A percentile compares a stretch with the other conserved stretches of the same genome.
Conservation (phyloP, 768 basidiomycete genomes). For the Cystoderma amianthinum region DNA sequence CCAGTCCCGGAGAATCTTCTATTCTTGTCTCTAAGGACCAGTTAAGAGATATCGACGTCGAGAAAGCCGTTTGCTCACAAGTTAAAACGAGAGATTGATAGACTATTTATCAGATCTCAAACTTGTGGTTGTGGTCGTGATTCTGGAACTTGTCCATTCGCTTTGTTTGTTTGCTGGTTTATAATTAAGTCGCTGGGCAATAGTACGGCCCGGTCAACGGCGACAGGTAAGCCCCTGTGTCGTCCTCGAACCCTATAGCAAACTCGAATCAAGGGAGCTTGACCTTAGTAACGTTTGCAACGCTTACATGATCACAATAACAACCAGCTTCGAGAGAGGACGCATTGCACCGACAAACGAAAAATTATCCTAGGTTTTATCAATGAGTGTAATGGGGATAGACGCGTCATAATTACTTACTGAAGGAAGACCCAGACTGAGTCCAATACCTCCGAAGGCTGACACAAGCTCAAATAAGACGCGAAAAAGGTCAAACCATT, state of each 20-base stretch:
- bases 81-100: too few species aligned
- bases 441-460: conserved; percentile 63
- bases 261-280: too few species aligned
- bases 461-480: conserved; percentile 61
- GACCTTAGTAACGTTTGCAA: neutral
- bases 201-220: conserved; percentile 52
- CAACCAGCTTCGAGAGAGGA: conserved; percentile 63
- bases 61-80: too few species aligned
- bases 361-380: conserved; percentile 38
- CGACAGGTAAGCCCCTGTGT: conserved; percentile 65
- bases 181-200: conserved; percentile 27
- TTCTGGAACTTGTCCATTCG: too few species aligned
- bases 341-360: conserved; percentile 58
- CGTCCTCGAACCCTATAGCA: conserved; percentile 52
- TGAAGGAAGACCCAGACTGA: conserved; percentile 56
- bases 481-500: conserved; percentile 57
- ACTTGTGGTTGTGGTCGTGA: too few species aligned
- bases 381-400: neutral
- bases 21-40: too few species aligned
- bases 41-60: too few species aligned
- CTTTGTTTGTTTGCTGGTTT: conserved; percentile 1
- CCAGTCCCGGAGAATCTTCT: too few species aligned
- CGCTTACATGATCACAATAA: conserved; percentile 62
- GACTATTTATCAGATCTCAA: too few species aligned
- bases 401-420: conserved; percentile 13